Conservation (phyloP, 305 asterid genomes). For the Fraxinus paxiana region DNA sequence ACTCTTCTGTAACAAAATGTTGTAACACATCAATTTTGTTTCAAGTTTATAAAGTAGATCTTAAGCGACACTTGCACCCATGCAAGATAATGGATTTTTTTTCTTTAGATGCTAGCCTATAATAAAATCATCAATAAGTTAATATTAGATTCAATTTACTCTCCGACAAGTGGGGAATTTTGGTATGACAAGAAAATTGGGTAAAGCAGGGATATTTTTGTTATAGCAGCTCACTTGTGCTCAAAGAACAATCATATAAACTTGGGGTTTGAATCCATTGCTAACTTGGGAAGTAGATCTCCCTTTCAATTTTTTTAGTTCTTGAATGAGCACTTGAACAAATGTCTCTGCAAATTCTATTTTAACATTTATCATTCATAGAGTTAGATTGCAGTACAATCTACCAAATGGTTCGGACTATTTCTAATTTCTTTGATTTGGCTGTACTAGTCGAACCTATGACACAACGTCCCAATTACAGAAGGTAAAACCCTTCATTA, state of each 20-base stretch:
- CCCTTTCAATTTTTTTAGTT: background rate
- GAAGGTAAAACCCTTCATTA: background rate
- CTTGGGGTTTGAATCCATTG: background rate
- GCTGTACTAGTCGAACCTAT: background rate
- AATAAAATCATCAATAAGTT: background rate
- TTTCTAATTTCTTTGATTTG: background rate
- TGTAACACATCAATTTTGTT: background rate
- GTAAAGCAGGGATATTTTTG: background rate
- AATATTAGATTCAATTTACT: background rate
- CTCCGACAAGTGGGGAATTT: background rate
- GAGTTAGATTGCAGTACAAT: background rate
- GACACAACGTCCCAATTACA: background rate
- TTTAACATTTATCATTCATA: background rate
- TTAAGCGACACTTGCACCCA: background rate
- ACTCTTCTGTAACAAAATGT: conserved; percentile 38
- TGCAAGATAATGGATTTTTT: background rate
- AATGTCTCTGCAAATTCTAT: background rate
- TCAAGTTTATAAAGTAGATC: background rate
- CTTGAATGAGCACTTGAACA: background rate
- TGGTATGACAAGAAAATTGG: background rate
- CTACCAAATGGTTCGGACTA: background rate
- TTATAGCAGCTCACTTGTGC: background rate
- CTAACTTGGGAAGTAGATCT: background rate
- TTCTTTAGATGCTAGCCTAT: background rate
- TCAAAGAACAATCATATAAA: background rate